Evolutionary conservation across 108 stramenopile species (phyloP), one percentile per base, ranked within the genome.

Genomic region (Pelagomonas calceolata): DNA sequence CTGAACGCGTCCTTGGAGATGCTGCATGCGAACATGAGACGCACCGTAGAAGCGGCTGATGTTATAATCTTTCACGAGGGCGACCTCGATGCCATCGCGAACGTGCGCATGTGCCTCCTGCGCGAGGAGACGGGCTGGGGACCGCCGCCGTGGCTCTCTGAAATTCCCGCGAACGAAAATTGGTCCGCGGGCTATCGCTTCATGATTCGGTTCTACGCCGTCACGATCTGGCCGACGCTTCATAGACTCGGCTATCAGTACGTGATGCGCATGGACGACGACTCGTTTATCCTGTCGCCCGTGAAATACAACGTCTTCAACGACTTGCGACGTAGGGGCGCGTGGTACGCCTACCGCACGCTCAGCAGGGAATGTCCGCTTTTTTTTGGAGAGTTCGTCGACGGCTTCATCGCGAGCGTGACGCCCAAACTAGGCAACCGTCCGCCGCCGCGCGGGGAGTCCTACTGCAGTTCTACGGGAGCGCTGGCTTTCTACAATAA

Each of bases 181-280:
- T 60, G 1, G 21, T 60, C 51, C 21, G 51, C 51, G 21, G 84
- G 84, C 32, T 85, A 85, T 46, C 78, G 88, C 34, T 79, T 82
- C 31, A 91, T 88, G 90, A 89, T 89, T 79, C 87, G 86, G 64
- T 89, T 82, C 81, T 91, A 80, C 81, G 86, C 85, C 0, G 83
- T 89, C 63, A 77, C 80, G 34, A 80, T 91, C 29, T 91, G 88
- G 87, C 68, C 77, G 14, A 88, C 79, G 66, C 81, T 89, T 34
- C 60, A 69, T 34, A 70, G 77, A 18, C 77, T 77, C 65, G 67
- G 75, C 12, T 91, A 91, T 65, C 70, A 81, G 30, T 87, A 85
- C 63, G 80, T 89, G 26, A 88, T 88, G 85, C 82, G 90, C 37
- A 76, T 91, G 72, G 90, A 91, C 71, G 90, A 91, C 67, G 90